phyloP scores from a whole-genome alignment of 495 filamentous ascomycete genomes.

The Daldinia caldariorum region DNA sequence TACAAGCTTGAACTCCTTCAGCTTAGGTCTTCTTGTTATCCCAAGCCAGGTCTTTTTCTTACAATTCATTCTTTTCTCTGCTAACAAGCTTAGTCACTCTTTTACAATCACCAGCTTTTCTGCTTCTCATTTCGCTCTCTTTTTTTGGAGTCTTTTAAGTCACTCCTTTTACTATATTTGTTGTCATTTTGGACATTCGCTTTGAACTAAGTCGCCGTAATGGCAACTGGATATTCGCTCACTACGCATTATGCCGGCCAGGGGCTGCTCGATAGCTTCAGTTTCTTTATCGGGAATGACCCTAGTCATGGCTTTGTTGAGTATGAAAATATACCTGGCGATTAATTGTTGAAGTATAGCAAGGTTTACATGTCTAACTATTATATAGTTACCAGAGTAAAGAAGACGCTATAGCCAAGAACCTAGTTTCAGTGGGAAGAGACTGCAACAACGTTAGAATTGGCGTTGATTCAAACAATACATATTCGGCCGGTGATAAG shows the following conservation, averaged over 20 bases:
- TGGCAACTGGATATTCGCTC: constrained; percentile 46
- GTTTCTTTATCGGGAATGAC: constrained; percentile 46
- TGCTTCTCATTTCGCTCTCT: constrained; percentile 17
- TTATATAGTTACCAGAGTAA: constrained; percentile 44
- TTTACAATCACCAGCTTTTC: constrained; percentile 22
- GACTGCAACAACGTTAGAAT: constrained; percentile 58
- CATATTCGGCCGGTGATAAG: constrained; percentile 47
- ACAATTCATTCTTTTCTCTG: constrained; percentile 27
- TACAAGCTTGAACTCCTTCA: constrained; percentile 4
- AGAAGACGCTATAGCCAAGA: constrained; percentile 42
- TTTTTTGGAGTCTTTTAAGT: constrained; percentile 28
- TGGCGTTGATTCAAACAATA: constrained; percentile 55
- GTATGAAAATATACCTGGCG: constrained; percentile 28
- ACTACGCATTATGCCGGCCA: constrained; percentile 47
- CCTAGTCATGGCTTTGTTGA: constrained; percentile 46
- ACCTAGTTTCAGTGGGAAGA: constrained; percentile 53
- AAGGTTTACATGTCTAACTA: constrained; percentile 7
- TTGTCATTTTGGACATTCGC: constrained; percentile 5
- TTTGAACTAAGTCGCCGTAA: constrained; percentile 16
- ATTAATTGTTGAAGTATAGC: background rate
- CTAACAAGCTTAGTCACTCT: constrained; percentile 39
- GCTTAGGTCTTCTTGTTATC: constrained; percentile 3
- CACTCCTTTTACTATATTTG: constrained; percentile 36
- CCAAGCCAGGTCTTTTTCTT: constrained; percentile 24
- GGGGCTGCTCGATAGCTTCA: constrained; percentile 47